Evolutionary conservation across 2,329 filamentous ascomycete genomes (phyloP).

Genomic region (Stenocarpella maydis): DNA sequence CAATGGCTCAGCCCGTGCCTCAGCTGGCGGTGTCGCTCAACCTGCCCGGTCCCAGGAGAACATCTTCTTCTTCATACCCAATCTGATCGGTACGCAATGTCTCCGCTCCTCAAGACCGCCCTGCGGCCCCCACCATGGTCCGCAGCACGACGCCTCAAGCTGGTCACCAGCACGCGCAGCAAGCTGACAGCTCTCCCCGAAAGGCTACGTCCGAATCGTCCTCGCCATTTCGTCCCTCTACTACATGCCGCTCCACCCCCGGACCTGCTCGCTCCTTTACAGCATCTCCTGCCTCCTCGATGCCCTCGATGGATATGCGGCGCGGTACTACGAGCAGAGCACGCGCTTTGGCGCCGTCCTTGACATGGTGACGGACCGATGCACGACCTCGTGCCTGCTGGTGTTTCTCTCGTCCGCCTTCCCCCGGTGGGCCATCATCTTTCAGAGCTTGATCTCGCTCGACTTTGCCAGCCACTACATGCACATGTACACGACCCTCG

Average conservation of each 20-base stretch:
- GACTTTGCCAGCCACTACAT: slow-evolving; percentile 98
- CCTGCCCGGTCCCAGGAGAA: slow-evolving; percentile 65
- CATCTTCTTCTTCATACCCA: slow-evolving; percentile 83
- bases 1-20: slow-evolving; percentile 52
- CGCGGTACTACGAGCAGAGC: slow-evolving; percentile 86
- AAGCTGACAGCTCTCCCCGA: slow-evolving; percentile 35
- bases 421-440: slow-evolving; percentile 91
- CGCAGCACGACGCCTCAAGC: background rate
- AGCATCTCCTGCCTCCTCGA: slow-evolving; percentile 94
- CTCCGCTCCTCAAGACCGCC: background rate
- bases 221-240: slow-evolving; percentile 91
- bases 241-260: slow-evolving; percentile 99
- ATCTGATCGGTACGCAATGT: slow-evolving; percentile 73
- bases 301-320: slow-evolving; percentile 93
- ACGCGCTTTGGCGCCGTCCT: slow-evolving; percentile 96
- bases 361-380: slow-evolving; percentile 99
- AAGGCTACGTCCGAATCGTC: slow-evolving; percentile 80
- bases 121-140: slow-evolving; percentile 16
- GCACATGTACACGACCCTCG: slow-evolving; percentile 97
- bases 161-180: background rate
- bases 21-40: slow-evolving; percentile 45
- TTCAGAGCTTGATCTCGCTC: slow-evolving; percentile 90
- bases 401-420: slow-evolving; percentile 96
- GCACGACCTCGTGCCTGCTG: slow-evolving; percentile 92
- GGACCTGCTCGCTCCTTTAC: slow-evolving; percentile 91